Conservation (phyloP, 805 yeast species). For the Pichia nakasei region DNA sequence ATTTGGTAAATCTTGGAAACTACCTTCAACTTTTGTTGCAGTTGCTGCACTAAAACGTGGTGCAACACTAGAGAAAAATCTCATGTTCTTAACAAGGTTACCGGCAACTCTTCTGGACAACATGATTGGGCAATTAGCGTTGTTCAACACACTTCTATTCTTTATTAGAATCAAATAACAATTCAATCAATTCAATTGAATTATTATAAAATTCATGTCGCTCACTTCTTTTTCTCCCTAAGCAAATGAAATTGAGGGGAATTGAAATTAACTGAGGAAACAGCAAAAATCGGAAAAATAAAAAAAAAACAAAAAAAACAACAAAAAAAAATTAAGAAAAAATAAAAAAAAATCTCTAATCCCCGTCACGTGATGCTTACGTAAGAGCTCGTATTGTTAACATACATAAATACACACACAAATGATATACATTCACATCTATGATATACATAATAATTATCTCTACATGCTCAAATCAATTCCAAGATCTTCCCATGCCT, state of each 20-base stretch:
- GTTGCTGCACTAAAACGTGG: conserved; percentile 8
- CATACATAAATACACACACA: too few species aligned
- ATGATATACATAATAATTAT: not conserved
- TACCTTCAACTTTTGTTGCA: conserved; percentile 4
- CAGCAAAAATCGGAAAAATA: too few species aligned
- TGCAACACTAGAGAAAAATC: conserved; percentile 3
- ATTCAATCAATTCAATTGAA: not conserved
- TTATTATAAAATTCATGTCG: not conserved
- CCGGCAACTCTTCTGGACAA: conserved; percentile 5
- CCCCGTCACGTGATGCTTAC: too few species aligned
- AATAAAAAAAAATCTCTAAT: not conserved
- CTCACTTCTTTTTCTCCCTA: not conserved
- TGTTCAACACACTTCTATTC: too few species aligned
- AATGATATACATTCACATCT: too few species aligned
- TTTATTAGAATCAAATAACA: too few species aligned
- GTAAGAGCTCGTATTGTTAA: too few species aligned
- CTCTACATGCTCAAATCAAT: conserved; percentile 1
- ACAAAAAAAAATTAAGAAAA: too few species aligned
- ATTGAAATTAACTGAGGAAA: not conserved
- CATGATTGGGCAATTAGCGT: not conserved
- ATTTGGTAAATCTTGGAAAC: conserved; percentile 24
- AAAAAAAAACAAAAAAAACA: too few species aligned
- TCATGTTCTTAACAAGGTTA: conserved; percentile 3
- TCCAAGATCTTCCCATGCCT: conserved; percentile 52
- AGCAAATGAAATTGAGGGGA: not conserved